Base-by-base conservation (phyloP, 208 protist genomes). In the Wallacemonas sp. region DNA sequence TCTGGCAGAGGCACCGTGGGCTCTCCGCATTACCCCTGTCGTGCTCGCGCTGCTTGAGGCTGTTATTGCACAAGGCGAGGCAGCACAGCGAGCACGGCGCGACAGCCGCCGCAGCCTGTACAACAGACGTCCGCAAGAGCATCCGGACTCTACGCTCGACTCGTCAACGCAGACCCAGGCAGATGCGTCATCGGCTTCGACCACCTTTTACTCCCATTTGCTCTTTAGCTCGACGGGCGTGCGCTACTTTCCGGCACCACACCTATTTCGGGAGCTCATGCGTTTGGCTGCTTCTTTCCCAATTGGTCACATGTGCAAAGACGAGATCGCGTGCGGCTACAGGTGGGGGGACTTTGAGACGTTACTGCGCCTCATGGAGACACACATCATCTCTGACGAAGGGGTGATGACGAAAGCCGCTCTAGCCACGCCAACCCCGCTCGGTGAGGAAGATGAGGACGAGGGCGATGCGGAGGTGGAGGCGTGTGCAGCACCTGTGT, bases 191-290 rank as follows among this genome's bases (percentile, higher is more conserved):
- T n/a, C n/a, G n/a, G n/a, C 31, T 24, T 42, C 36, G 14, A 41
- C 36, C 36, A 6, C 36, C 9, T 41, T 41, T 41, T 14, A 14
- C 9, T 41, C n/a, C n/a, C n/a, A n/a, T n/a, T n/a, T n/a, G n/a
- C n/a, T n/a, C n/a, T n/a, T n/a, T n/a, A n/a, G n/a, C n/a, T 26
- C n/a, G 11, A 12, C 47, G 5, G 24, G 33, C 47, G 24, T 33
- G 12, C 22, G 31, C 30, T 58, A 58, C 30, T 9, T 27, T 9
- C 12, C 26, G 2, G 51, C 51, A 6, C 51, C 51, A n/a, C 19
- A 14, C 17, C n/a, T 58, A 3, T 58, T 58, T 58, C 51, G 51
- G 17, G 12, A 19, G 6, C 28, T 58, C 17, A 58, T 58, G 51
- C 51, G 30, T 6, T 2, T 58, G 15, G 51, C 51, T 6, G 51